A percentile compares a stretch with the other conserved stretches of the same genome.
Evolutionary conservation across 2,329 filamentous ascomycete genomes (phyloP).

Genomic region (Fusarium mundagurra): DNA sequence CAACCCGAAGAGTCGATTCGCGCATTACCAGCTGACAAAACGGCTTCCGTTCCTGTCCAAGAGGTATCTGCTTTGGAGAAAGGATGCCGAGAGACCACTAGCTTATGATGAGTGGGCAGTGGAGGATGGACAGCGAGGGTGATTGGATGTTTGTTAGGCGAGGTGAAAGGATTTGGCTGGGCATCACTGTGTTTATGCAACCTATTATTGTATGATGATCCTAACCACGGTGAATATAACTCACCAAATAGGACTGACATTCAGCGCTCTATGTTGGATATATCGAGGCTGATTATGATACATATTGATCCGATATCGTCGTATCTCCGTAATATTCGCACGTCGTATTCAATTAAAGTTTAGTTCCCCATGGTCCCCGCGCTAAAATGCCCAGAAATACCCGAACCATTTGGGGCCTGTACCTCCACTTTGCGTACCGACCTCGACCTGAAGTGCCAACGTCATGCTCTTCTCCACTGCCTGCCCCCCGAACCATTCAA

Average conservation of each 20-base stretch:
- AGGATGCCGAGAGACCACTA: neutral
- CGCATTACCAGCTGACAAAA: constrained; percentile 47
- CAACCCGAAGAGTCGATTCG: constrained; percentile 50
- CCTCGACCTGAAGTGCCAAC: neutral
- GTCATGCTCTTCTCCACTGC: neutral
- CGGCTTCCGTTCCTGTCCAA: constrained; percentile 51
- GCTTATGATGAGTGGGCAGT: constrained; percentile 7
- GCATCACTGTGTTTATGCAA: neutral
- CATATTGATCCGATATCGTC: neutral
- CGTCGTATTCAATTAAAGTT: constrained; percentile 23
- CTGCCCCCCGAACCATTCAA: neutral
- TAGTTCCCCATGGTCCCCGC: neutral
- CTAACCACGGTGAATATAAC: no score
- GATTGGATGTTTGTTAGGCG: neutral
- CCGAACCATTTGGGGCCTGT: neutral
- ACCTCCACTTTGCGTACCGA: neutral
- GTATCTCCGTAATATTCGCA: constrained; percentile 1
- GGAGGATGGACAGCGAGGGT: neutral
- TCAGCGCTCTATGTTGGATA: neutral
- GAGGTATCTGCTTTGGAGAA: neutral
- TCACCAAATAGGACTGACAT: no score
- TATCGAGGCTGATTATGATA: neutral
- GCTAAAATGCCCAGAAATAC: neutral
- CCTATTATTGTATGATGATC: neutral
- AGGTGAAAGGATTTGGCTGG: neutral